Base-by-base conservation (phyloP, 768 basidiomycete genomes). In the Termitomyces titanicus region DNA sequence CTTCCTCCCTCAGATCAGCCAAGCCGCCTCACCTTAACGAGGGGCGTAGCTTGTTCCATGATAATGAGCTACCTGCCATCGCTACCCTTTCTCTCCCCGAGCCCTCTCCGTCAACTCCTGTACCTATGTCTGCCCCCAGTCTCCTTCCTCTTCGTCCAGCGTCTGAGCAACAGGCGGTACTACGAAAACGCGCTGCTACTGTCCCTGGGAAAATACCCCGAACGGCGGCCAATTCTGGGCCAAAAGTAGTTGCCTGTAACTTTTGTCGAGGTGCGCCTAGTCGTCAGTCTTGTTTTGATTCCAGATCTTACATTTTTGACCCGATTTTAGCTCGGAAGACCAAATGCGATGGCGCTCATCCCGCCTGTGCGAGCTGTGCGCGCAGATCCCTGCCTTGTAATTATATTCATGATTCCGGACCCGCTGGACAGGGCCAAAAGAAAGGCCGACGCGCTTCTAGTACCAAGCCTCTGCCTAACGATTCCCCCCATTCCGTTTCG, bases 241-340 rank as follows among this genome's bases (percentile, higher is more conserved):
- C 89, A 44, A 92, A 92, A 66, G 87, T 92, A 12, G 89, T 93
- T 22, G 91, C 91, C 15, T 93, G 91, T 71, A 91, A 92, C 70
- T 90, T 90, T 67, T 93, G 91, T 71, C 81, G 91, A 76, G 89
- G 91, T 92, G 64, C 40, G 43, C 20, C 42, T 33, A 42, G 20
- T 35, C 42, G 27, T 9, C 33, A 47, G 33, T 59, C 46, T 48
- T 37, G 22, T 48, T 22, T 37, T 47, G 43, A 47, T 24, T 22
- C 15, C 22, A 46, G 51, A 40, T 27, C 46, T 47, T 44, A 42
- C 29, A 40, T 20, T 37, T n/a, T 55, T 48, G 56, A 27, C n/a
- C 34, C 25, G 27, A n/a, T 37, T 25, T 5, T 61, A 92, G 91
- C 90, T 34, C 91, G 91, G 56, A 93, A 93, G 74, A 93, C 91